Percentiles rank a stretch among this genome's conserved stretches.
phyloP scores from a whole-genome alignment of 257 asterid genomes.

The Ligustrum vulgare region DNA sequence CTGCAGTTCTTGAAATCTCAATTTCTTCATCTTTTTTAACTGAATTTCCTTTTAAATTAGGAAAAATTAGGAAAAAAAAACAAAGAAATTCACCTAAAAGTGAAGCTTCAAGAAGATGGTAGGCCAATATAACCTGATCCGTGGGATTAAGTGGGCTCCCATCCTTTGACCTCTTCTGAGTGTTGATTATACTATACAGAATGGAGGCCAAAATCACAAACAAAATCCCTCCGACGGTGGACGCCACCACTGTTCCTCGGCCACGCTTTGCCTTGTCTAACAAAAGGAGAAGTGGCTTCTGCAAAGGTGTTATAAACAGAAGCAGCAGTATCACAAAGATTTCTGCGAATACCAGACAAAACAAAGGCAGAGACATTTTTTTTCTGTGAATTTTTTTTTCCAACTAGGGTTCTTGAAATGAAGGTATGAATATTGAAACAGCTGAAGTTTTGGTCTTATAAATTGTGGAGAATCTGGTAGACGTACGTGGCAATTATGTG shows the following conservation, averaged over 20 bases:
- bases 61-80: too few species aligned
- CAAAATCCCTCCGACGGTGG: constrained; percentile 71
- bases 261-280: constrained; percentile 73
- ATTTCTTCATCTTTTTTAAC: not conserved
- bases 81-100: constrained; percentile 45
- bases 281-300: constrained; percentile 49
- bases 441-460: not conserved
- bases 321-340: constrained; percentile 51
- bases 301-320: constrained; percentile 68
- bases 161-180: constrained; percentile 47
- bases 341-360: constrained; percentile 55
- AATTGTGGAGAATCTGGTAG: not conserved
- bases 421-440: not conserved
- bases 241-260: constrained; percentile 63
- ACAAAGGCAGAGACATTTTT: constrained; percentile 74
- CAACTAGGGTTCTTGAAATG: not conserved
- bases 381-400: not conserved
- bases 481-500: not conserved
- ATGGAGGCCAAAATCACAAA: constrained; percentile 52
- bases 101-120: constrained; percentile 65
- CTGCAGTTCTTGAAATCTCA: not conserved
- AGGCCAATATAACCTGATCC: constrained; percentile 70
- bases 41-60: not conserved
- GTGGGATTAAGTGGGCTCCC: constrained; percentile 54
- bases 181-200: constrained; percentile 39